phyloP scores from a whole-genome alignment of 2,329 filamentous ascomycete species.

The Aotearoamyces nothofagi region DNA sequence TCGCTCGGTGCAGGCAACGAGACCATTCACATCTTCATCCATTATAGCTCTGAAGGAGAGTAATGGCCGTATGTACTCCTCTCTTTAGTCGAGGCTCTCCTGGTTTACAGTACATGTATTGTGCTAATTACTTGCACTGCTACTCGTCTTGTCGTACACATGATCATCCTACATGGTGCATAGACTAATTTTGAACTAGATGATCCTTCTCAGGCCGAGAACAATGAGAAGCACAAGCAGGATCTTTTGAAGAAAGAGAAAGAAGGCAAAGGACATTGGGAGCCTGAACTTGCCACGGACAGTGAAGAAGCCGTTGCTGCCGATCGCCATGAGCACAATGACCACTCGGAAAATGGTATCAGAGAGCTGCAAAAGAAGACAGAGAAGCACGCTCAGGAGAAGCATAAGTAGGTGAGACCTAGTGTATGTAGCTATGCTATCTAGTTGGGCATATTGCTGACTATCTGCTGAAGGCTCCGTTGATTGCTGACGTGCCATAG shows the following conservation, averaged over 20 bases:
- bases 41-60: conserved; percentile 15
- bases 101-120: background rate
- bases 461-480: too few species aligned
- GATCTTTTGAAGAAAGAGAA: conserved; percentile 52
- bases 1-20: too few species aligned
- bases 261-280: conserved; percentile 59
- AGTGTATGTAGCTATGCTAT: too few species aligned
- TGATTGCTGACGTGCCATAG: too few species aligned
- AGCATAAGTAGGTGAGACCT: conserved; percentile 14
- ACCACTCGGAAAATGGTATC: conserved; percentile 15
- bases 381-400: conserved; percentile 30
- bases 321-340: conserved; percentile 9
- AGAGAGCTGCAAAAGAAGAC: conserved; percentile 48
- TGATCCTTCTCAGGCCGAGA: too few species aligned
- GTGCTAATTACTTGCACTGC: too few species aligned
- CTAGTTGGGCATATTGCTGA: too few species aligned
- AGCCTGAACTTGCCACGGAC: conserved; percentile 60
- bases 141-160: too few species aligned
- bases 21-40: conserved; percentile 10
- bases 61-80: conserved; percentile 13
- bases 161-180: too few species aligned
- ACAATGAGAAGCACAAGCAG: conserved; percentile 42
- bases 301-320: conserved; percentile 50
- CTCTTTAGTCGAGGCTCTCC: conserved; percentile 1
- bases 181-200: too few species aligned